Evolutionary conservation across 1,284 basidiomycete species (phyloP).

Genomic region (Cryptococcus hybrid): DNA sequence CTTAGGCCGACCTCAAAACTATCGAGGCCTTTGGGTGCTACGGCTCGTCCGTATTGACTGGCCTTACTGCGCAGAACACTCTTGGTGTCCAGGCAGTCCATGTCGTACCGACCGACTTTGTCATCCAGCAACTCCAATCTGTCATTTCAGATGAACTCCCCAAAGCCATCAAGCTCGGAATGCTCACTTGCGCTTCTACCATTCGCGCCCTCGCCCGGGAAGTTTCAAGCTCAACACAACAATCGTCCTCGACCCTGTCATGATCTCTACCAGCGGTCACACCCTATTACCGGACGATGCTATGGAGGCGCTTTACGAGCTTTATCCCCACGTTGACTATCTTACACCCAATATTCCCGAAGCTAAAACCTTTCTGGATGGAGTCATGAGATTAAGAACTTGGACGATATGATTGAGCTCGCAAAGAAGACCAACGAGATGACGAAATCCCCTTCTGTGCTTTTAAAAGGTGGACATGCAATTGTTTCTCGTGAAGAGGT

Average conservation of each 20-base stretch:
- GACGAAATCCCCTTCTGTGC: slow-evolving; percentile 59
- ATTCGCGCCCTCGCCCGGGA: slow-evolving; percentile 47
- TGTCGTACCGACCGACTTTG: slow-evolving; percentile 64
- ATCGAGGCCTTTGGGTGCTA: slow-evolving; percentile 77
- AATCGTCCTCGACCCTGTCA: slow-evolving; percentile 84
- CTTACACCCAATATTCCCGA: slow-evolving; percentile 89
- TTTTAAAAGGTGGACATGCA: slow-evolving; percentile 88
- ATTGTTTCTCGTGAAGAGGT: slow-evolving; percentile 56
- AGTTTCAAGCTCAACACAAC: slow-evolving; percentile 45
- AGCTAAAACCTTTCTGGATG: slow-evolving; percentile 55
- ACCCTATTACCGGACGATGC: slow-evolving; percentile 28
- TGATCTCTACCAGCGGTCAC: slow-evolving; percentile 89
- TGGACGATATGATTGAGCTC: slow-evolving; percentile 66
- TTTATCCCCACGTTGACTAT: slow-evolving; percentile 71
- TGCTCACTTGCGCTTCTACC: slow-evolving; percentile 59
- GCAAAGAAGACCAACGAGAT: slow-evolving; percentile 57
- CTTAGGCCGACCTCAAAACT: slow-evolving; percentile 74
- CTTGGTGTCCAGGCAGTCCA: slow-evolving; percentile 74
- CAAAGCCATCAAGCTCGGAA: slow-evolving; percentile 83
- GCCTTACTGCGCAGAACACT: slow-evolving; percentile 90
- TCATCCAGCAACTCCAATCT: slow-evolving; percentile 63
- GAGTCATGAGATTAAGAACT: slow-evolving; percentile 47
- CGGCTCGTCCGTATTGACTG: slow-evolving; percentile 83
- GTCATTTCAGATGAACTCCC: slow-evolving; percentile 73
- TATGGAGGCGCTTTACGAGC: slow-evolving; percentile 57